phyloP scores from a whole-genome alignment of 306 rosid genomes.

The Phaseolus lunatus region DNA sequence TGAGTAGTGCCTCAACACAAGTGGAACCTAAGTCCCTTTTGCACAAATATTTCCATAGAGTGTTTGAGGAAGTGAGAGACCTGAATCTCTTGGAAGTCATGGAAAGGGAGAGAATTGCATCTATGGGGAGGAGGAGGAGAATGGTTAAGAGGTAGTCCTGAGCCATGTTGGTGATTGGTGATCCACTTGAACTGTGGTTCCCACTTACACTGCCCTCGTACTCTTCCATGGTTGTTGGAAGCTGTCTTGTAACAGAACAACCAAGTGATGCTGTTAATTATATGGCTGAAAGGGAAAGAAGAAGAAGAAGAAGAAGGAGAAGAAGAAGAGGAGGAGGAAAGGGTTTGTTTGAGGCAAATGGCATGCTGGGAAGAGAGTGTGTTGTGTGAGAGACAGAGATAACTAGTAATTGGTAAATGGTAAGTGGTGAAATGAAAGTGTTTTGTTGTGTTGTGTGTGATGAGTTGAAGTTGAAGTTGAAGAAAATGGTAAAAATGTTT shows the following conservation, averaged over 20 bases:
- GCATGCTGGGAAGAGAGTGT: background rate
- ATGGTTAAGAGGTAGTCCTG: constrained; percentile 75
- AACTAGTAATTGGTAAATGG: constrained; percentile 8
- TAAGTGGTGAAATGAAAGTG: constrained; percentile 32
- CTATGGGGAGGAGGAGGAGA: constrained; percentile 72
- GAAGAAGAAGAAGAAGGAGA: background rate
- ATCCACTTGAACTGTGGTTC: constrained; percentile 51
- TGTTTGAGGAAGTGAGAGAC: constrained; percentile 62
- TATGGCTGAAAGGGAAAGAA: background rate
- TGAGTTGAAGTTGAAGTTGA: background rate
- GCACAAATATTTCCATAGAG: constrained; percentile 79
- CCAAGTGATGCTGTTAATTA: constrained; percentile 29
- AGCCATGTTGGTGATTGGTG: constrained; percentile 69
- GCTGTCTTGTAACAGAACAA: constrained; percentile 29
- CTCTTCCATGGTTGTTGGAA: constrained; percentile 60
- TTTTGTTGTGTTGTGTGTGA: constrained; percentile 31
- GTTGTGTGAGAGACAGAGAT: background rate
- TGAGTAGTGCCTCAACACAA: constrained; percentile 69
- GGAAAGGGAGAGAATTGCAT: constrained; percentile 76
- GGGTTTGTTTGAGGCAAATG: constrained; percentile 42
- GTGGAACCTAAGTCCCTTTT: constrained; percentile 78
- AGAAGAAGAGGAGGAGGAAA: background rate
- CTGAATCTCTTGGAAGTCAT: constrained; percentile 81
- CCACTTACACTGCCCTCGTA: constrained; percentile 53
- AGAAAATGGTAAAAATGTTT: constrained; percentile 50